These are phyloP conservation scores for Calonectria pauciramosa DNA, from an alignment of 2,329 filamentous ascomycete species.

Conservation along the genomic window DNA sequence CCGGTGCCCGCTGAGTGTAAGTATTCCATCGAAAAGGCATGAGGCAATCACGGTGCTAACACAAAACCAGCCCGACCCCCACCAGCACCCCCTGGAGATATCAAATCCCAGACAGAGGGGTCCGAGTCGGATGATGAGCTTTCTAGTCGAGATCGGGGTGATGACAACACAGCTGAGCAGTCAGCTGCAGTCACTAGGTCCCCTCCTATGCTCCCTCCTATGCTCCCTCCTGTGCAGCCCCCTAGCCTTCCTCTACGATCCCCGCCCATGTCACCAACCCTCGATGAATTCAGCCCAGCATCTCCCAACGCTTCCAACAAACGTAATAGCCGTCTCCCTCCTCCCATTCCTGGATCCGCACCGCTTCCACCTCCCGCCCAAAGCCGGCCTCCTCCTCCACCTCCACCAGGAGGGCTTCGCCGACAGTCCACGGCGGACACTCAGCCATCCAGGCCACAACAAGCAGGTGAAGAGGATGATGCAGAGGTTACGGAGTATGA, in stretches of 20 bases:
- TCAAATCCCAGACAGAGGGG: constrained; percentile 79
- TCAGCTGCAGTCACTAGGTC: constrained; percentile 43
- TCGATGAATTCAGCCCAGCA: constrained; percentile 55
- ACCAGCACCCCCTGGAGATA: constrained; percentile 63
- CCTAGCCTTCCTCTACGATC: constrained; percentile 47
- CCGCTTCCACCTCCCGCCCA: constrained; percentile 63
- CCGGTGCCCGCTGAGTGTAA: constrained; percentile 73
- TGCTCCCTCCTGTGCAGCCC: constrained; percentile 53
- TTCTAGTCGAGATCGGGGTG: constrained; percentile 66
- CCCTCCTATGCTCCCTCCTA: constrained; percentile 63
- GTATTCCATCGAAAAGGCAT: constrained; percentile 47
- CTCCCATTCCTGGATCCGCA: constrained; percentile 71
- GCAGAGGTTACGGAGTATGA: constrained; percentile 95
- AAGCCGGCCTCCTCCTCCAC: constrained; percentile 76
- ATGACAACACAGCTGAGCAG: constrained; percentile 52
- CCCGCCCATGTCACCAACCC: constrained; percentile 48
- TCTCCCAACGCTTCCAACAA: constrained; percentile 63
- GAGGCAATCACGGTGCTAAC: constrained; percentile 43
- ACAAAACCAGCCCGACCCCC: constrained; percentile 70
- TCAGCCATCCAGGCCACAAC: constrained; percentile 57
- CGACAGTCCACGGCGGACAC: constrained; percentile 73
- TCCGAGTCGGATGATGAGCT: constrained; percentile 93
- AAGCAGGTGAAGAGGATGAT: constrained; percentile 73
- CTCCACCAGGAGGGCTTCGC: constrained; percentile 69
- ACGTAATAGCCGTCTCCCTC: constrained; percentile 69